Conservation (phyloP, 768 basidiomycete genomes). For the Pholiota microspora region DNA sequence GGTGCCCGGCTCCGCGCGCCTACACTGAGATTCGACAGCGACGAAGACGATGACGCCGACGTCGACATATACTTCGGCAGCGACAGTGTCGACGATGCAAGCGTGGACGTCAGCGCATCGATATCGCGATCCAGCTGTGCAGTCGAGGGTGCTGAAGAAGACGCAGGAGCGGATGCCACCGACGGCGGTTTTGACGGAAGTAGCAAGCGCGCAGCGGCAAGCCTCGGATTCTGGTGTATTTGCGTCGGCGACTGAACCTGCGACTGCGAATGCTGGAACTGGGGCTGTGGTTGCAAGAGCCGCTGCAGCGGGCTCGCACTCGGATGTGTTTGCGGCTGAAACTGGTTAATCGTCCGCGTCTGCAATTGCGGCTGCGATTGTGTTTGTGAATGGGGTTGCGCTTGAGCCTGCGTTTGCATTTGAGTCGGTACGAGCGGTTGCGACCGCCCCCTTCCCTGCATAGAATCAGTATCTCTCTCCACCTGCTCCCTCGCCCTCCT, state of each 20-base stretch:
- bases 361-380: background rate
- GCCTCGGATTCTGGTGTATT: background rate
- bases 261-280: background rate
- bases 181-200: background rate
- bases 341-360: no score
- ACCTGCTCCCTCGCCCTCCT: no score
- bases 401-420: background rate
- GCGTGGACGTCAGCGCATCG: background rate
- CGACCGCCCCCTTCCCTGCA: no score
- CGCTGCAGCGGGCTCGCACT: background rate
- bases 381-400: background rate
- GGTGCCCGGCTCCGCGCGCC: background rate
- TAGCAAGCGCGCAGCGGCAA: no score
- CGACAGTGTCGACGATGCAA: background rate
- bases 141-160: background rate
- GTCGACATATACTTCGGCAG: background rate
- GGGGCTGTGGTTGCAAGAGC: background rate
- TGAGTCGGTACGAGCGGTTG: no score
- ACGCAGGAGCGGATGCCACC: background rate
- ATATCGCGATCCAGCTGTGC: background rate
- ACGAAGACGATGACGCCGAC: background rate
- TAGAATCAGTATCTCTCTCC: no score
- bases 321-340: background rate
- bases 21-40: background rate
- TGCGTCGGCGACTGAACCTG: background rate